phyloP scores from a whole-genome alignment of 2,329 filamentous ascomycete genomes.

The Sporothrix luriei region DNA sequence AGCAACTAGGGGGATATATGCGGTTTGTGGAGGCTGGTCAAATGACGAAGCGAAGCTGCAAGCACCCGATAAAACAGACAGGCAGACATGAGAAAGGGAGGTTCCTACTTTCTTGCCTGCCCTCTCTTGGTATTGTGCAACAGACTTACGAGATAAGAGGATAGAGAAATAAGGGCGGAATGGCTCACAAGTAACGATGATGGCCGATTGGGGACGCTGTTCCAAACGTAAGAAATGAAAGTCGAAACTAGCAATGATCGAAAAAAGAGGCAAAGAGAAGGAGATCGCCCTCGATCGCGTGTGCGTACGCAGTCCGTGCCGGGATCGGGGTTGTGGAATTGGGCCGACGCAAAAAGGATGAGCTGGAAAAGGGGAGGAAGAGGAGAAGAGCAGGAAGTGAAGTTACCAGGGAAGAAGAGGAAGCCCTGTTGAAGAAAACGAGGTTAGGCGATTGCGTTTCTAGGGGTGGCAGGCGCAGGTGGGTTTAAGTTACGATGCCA shows the following conservation, averaged over 20 bases:
- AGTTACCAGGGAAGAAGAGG: not conserved
- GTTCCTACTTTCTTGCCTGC: not conserved
- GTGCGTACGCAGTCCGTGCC: conserved; percentile 20
- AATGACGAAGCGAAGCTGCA: conserved; percentile 23
- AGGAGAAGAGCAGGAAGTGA: not conserved
- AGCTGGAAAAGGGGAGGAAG: not conserved
- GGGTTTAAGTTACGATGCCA: conserved; percentile 18
- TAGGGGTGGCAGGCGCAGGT: conserved; percentile 13
- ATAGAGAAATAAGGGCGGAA: not conserved
- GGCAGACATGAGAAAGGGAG: not conserved
- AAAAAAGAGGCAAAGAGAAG: conserved; percentile 8
- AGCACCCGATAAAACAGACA: not conserved
- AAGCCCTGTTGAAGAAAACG: conserved; percentile 10
- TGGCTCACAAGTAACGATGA: conserved; percentile 17
- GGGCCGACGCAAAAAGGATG: conserved; percentile 8
- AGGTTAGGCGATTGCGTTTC: conserved; percentile 2
- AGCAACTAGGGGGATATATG: not conserved
- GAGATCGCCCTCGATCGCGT: conserved; percentile 14
- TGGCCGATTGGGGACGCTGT: not conserved
- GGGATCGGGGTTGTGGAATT: conserved; percentile 13
- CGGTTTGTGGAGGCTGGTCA: not conserved
- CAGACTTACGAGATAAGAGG: not conserved
- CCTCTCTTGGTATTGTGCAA: not conserved
- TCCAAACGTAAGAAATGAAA: conserved; percentile 13
- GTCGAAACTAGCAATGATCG: not conserved